Evolutionary conservation across 768 basidiomycete species (phyloP).

Genomic region (Lactarius deliciosus): DNA sequence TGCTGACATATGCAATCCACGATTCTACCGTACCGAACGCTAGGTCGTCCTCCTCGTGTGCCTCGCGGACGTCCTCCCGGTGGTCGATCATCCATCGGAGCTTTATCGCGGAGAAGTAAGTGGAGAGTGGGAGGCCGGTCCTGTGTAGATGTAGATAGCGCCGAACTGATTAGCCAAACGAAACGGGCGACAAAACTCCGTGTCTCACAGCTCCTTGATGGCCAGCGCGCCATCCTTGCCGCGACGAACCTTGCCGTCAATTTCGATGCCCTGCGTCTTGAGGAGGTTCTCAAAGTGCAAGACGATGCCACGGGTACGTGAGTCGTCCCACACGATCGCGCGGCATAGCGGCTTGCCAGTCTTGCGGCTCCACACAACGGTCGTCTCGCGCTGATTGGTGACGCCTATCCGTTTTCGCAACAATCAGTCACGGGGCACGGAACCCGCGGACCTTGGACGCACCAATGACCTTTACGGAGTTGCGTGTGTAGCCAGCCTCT

Average conservation of each 20-base stretch:
- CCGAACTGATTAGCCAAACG: constrained; percentile 12
- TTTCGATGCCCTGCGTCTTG: constrained; percentile 69
- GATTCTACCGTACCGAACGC: constrained; percentile 96
- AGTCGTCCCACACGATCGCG: constrained; percentile 96
- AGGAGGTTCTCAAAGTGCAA: constrained; percentile 77
- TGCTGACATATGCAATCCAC: constrained; percentile 83
- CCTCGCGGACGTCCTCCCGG: constrained; percentile 66
- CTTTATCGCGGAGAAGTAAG: constrained; percentile 97
- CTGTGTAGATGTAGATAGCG: constrained; percentile 41
- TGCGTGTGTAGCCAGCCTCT: constrained; percentile 69
- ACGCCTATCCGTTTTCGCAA: constrained; percentile 54
- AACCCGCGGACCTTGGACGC: constrained; percentile 33
- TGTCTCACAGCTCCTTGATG: constrained; percentile 64
- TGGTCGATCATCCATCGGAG: constrained; percentile 97
- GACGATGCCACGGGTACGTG: constrained; percentile 84
- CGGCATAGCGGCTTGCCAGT: constrained; percentile 88
- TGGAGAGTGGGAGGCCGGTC: constrained; percentile 92
- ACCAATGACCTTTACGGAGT: constrained; percentile 92
- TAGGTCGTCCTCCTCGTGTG: constrained; percentile 78
- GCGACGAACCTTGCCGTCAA: constrained; percentile 64
- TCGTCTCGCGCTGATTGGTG: constrained; percentile 97
- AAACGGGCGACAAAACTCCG: background rate
- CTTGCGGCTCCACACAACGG: constrained; percentile 87
- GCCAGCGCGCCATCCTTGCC: constrained; percentile 67
- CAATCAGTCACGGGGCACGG: constrained; percentile 4